phyloP scores from a whole-genome alignment of 2,329 filamentous ascomycete species.

The Aspergillus alliaceus region DNA sequence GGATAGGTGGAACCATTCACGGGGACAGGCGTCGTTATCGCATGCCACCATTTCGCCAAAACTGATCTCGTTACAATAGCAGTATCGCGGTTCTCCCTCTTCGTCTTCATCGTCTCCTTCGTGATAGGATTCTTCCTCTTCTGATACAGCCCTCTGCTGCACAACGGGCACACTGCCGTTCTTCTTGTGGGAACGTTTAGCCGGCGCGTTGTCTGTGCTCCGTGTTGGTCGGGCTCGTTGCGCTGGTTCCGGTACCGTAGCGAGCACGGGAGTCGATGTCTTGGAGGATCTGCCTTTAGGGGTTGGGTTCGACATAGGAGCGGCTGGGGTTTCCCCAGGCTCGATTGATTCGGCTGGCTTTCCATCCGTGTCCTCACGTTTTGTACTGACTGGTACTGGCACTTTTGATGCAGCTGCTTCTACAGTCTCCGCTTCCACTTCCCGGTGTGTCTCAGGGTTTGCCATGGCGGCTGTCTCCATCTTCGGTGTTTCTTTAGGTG shows the following conservation, averaged over 20 bases:
- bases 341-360: conserved; percentile 31
- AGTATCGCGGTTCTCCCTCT: conserved; percentile 72
- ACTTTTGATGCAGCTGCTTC: conserved; percentile 17
- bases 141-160: conserved; percentile 32
- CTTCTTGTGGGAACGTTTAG: conserved; percentile 40
- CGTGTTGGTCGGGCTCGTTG: conserved; percentile 37
- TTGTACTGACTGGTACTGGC: conserved; percentile 23
- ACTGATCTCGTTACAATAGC: conserved; percentile 76
- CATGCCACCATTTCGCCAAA: conserved; percentile 85
- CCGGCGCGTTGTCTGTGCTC: conserved; percentile 31
- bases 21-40: conserved; percentile 69
- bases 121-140: conserved; percentile 44
- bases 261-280: conserved; percentile 41
- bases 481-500: conserved; percentile 50
- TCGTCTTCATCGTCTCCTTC: conserved; percentile 63
- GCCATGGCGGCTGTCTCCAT: conserved; percentile 25
- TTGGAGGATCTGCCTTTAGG: conserved; percentile 41
- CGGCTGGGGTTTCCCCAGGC: conserved; percentile 33
- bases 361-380: conserved; percentile 37
- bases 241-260: conserved; percentile 35
- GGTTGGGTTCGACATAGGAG: conserved; percentile 11
- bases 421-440: conserved; percentile 25
- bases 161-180: conserved; percentile 23
- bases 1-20: conserved; percentile 81
- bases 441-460: conserved; percentile 40